These are phyloP conservation scores for Cladophialophora immunda DNA, from an alignment of 2,329 filamentous ascomycete genomes.

Conservation along the genomic window DNA sequence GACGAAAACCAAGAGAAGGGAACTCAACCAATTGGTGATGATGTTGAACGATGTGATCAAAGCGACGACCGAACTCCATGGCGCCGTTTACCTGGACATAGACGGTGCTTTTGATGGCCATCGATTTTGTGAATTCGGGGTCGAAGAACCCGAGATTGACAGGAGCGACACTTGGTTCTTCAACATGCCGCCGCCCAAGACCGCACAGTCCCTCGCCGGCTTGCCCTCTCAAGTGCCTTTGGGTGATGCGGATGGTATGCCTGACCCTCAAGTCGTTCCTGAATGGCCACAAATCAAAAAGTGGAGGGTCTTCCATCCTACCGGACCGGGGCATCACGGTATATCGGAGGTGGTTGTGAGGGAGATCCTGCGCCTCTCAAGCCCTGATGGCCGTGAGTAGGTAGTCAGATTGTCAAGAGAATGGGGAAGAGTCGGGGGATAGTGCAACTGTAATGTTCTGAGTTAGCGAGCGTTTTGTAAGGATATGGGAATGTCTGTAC, in stretches of 20 bases:
- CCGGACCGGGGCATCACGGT: conserved; percentile 39
- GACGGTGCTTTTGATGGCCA: conserved; percentile 41
- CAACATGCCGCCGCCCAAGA: conserved; percentile 30
- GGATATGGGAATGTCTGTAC: neutral
- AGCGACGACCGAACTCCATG: conserved; percentile 38
- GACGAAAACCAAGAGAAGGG: conserved; percentile 38
- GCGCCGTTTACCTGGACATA: conserved; percentile 42
- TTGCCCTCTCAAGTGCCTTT: conserved; percentile 1
- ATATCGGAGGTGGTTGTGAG: conserved; percentile 39
- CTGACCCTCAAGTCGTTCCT: conserved; percentile 10
- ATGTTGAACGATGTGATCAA: conserved; percentile 42
- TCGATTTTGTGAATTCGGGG: conserved; percentile 43
- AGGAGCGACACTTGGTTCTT: conserved; percentile 44
- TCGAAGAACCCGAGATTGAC: conserved; percentile 36
- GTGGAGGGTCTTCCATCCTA: conserved; percentile 42
- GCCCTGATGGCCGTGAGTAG: neutral
- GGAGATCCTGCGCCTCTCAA: conserved; percentile 17
- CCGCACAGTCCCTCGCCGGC: neutral
- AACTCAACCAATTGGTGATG: conserved; percentile 40
- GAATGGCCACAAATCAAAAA: conserved; percentile 29
- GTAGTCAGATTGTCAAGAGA: neutral
- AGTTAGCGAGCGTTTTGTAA: neutral
- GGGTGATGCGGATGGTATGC: conserved; percentile 10
- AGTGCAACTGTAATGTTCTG: neutral
- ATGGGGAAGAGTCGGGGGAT: neutral